A percentile compares a stretch with the other conserved stretches of the same genome.
Conservation (phyloP, 345 rosid genomes). For the Salix viminalis region DNA sequence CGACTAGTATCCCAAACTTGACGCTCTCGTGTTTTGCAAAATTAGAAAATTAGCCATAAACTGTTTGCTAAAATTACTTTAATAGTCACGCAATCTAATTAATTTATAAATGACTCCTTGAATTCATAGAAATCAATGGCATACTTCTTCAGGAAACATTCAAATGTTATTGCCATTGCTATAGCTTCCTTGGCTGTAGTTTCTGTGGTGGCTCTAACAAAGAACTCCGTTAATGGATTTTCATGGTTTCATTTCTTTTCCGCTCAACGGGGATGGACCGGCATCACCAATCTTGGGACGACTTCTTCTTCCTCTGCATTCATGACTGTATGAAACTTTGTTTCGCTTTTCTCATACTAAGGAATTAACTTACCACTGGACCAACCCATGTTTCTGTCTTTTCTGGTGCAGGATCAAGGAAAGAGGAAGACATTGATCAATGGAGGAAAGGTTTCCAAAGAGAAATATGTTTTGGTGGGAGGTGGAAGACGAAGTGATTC, state of each 20-base stretch:
- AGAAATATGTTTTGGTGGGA: background rate
- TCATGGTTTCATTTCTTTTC: constrained; percentile 12
- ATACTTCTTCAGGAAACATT: background rate
- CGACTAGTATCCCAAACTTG: no score
- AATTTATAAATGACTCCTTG: no score
- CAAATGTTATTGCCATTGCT: constrained; percentile 2
- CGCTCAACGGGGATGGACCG: constrained; percentile 18
- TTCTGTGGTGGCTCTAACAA: constrained; percentile 2
- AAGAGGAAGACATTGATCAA: background rate
- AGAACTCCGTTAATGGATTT: constrained; percentile 1
- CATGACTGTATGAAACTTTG: no score
- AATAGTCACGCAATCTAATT: no score
- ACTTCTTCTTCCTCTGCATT: no score
- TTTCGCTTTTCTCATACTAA: no score
- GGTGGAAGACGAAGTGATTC: background rate
- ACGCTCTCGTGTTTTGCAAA: no score
- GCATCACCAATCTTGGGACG: background rate
- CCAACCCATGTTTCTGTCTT: background rate
- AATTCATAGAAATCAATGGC: background rate
- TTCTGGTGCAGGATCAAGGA: background rate
- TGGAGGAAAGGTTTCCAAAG: background rate
- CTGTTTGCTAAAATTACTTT: no score
- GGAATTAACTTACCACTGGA: no score
- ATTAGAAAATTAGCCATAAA: no score
- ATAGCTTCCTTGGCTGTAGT: constrained; percentile 9